Evolutionary conservation across 2,329 filamentous ascomycete species (phyloP), one percentile per base, ranked within the genome.

Genomic region (Botrytis elliptica): DNA sequence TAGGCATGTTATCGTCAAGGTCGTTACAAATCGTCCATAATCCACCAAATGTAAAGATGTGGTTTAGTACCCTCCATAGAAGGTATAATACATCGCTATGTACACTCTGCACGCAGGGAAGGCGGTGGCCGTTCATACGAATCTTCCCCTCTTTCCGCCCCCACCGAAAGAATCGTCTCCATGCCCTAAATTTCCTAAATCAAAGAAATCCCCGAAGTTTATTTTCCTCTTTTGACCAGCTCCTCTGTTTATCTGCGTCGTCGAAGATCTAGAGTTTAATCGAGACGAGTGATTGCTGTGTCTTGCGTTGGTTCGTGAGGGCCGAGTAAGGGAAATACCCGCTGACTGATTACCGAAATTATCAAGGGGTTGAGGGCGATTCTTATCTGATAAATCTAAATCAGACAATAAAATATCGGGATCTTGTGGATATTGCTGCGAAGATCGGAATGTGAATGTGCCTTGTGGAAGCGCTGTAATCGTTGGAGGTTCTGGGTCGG

Each of bases 131-230:
- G 42, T 69, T 81, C 77, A 82, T 64, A 77, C 75, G 76, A 79
- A 81, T 76, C 78, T 77, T 63, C 81, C 80, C 60, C 81, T 78
- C 76, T 82, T 82, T 64, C 80, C 80, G 71, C 80, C 80, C 36
- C 81, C 80, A 66, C 80, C 79, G 76, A 77, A 78, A n/a, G 75
- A 75, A 74, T 93, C 91, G 79, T 91, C 91, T 62, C 88, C 88
- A 74, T 88, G 85, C 46, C 87, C 87, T 69, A 92, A 81, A 76
- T 88, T 89, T 71, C 89, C 88, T 12, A 92, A 84, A 79, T 93
- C 92, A 80, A 94, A 94, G 71, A 94, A 90, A 79, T 95, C 92
- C 38, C 89, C 88, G 78, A 93, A 88, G 78, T 92, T 91, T 77
- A 93, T 87, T 78, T 92, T 88, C 60, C 92, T 87, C 82, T 95